Conservation (phyloP, 2,329 filamentous ascomycete species). For the Trichoderma sp. region DNA sequence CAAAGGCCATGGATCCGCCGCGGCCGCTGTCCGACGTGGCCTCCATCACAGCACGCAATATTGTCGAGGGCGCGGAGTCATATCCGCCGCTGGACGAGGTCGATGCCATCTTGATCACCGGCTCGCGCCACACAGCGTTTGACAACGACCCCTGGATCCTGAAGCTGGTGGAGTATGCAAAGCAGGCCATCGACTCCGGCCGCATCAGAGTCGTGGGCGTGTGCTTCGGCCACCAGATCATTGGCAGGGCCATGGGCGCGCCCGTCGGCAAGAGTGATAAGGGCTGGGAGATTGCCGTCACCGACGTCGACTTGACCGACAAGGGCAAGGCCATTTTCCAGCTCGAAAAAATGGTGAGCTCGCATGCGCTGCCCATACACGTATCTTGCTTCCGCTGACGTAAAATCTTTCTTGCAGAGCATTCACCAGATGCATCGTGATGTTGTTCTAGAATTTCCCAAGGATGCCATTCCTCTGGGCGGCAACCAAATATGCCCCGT, state of each 20-base stretch:
- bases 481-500: constrained; percentile 47
- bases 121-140: constrained; percentile 62
- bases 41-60: constrained; percentile 68
- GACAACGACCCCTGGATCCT: constrained; percentile 51
- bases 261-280: constrained; percentile 44
- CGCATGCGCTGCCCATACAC: neutral
- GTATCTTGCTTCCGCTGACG: constrained; percentile 9
- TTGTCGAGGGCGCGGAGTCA: constrained; percentile 64
- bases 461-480: constrained; percentile 46
- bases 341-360: constrained; percentile 41
- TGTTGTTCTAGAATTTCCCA: constrained; percentile 47
- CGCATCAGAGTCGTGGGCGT: constrained; percentile 65
- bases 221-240: constrained; percentile 55
- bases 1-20: constrained; percentile 50
- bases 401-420: constrained; percentile 34
- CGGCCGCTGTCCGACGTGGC: constrained; percentile 52
- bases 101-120: constrained; percentile 83
- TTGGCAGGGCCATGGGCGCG: constrained; percentile 48
- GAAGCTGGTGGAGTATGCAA: constrained; percentile 46
- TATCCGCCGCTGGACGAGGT: constrained; percentile 76
- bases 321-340: constrained; percentile 47
- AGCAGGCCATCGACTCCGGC: constrained; percentile 39
- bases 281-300: constrained; percentile 53
- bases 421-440: constrained; percentile 56
- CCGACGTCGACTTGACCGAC: constrained; percentile 45